Percentiles rank a stretch among this genome's conserved stretches.
phyloP scores from a whole-genome alignment of 202 grass and related monocot genomes.

The Carex arenaria region DNA sequence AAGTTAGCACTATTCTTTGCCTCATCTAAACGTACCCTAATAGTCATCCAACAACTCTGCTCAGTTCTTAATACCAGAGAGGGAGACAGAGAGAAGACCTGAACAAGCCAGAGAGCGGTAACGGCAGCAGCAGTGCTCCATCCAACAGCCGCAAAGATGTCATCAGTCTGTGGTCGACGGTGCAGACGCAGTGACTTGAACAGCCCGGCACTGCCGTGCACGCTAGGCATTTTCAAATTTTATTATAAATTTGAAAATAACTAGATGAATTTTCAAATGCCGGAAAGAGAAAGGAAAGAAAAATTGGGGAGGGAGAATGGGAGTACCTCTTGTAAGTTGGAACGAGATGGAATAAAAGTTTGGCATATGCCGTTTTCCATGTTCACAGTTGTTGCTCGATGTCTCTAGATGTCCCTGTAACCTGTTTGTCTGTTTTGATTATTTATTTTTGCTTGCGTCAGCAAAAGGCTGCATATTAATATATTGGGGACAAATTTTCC shows the following conservation, averaged over 20 bases:
- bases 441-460: not conserved
- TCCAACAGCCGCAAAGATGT: conserved; percentile 7
- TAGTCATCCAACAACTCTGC: not conserved
- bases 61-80: not conserved
- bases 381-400: not conserved
- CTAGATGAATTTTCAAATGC: not conserved
- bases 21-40: not conserved
- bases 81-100: conserved; percentile 17
- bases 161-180: conserved; percentile 15
- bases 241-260: not conserved
- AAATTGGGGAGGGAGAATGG: not conserved
- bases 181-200: conserved; percentile 22
- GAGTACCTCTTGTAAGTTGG: not conserved
- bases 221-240: conserved; percentile 2
- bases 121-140: conserved; percentile 25
- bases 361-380: not conserved
- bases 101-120: conserved; percentile 29
- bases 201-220: not conserved
- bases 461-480: not conserved
- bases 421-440: not conserved
- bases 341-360: not conserved
- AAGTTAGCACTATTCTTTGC: too few species aligned
- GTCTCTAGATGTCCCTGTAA: not conserved
- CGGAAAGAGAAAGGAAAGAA: not conserved
- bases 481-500: not conserved